Base-by-base conservation (phyloP, 768 basidiomycete species). In the Boletus patriciae region DNA sequence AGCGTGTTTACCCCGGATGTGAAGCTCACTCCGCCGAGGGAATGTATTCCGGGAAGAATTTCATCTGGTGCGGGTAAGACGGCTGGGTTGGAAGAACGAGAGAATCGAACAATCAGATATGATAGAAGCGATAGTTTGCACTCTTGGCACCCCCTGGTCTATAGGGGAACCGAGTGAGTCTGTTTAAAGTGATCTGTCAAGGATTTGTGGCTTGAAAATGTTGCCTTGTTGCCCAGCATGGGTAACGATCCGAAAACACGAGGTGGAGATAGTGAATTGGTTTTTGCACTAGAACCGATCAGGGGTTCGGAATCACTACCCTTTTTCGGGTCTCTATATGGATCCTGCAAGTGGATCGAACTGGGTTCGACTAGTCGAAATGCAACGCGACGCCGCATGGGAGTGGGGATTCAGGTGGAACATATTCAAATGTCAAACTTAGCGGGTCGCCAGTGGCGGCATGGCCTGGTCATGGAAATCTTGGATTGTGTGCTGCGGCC, bases 1-100 rank as follows among this genome's bases (percentile, higher is more conserved):
- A 29, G 29, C 11, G 31, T 33, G 23, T 38, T 65, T 67, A 60
- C 67, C 58, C 57, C 45, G 49, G 61, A 57, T 53, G 49, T 59
- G 18, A 45, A 55, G 41, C 44, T 65, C 55, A 9, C 57, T 33
- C 43, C 44, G 4, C 29, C 34, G 34, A 50, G 63, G 54, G 54
- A 52, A 50, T 23, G 29, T 47, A 47, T 33, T 29, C 18, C n/a
- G 2, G 50, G 19, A 50, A 41, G 27, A 51, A 55, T 55, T 54
- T 55, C 54, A 46, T 40, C 25, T 49, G 27, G 45, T 56, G 61
- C 61, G 50, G 42, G 43, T 44, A 50, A 38, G 13, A 23, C 27
- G 27, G 33, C 46, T 48, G 49, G 46, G 53, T 49, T 27, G 6
- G 27, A 40, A 50, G 46, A 27, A 47, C 46, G 49, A 16, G 8